These are phyloP conservation scores for Stemphylium vesicarium DNA, from an alignment of 2,329 filamentous ascomycete species.

Conservation along the genomic window DNA sequence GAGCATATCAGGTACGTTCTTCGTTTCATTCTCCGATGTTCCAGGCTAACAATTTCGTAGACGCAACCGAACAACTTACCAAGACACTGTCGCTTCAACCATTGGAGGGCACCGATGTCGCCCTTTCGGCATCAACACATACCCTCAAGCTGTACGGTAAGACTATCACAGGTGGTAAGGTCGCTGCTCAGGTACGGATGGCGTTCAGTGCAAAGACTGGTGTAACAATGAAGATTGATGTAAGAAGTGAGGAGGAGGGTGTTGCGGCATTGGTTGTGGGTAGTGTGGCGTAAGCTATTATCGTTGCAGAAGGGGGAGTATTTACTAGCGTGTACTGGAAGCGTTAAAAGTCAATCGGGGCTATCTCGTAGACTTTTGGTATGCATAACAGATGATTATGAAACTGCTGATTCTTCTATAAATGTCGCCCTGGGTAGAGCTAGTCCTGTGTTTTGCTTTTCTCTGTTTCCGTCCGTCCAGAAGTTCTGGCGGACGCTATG, in stretches of 20 bases:
- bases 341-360: slow-evolving; percentile 10
- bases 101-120: slow-evolving; percentile 91
- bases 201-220: slow-evolving; percentile 91
- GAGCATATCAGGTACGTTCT: slow-evolving; percentile 80
- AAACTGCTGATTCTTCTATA: slow-evolving; percentile 3
- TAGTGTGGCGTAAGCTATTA: slow-evolving; percentile 71
- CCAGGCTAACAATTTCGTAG: slow-evolving; percentile 54
- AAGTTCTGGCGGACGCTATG: not conserved
- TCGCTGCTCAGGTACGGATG: slow-evolving; percentile 89
- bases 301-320: not conserved
- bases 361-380: slow-evolving; percentile 9
- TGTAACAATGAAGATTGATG: slow-evolving; percentile 93
- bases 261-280: slow-evolving; percentile 84
- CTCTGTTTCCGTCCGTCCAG: no score
- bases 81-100: slow-evolving; percentile 89
- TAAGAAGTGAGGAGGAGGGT: slow-evolving; percentile 90
- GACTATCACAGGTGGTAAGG: slow-evolving; percentile 87
- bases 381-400: slow-evolving; percentile 13
- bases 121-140: slow-evolving; percentile 86
- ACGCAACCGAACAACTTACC: slow-evolving; percentile 90
- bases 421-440: not conserved
- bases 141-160: slow-evolving; percentile 96
- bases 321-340: slow-evolving; percentile 7
- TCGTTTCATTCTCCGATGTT: not conserved
- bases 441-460: not conserved